Percentiles rank a stretch among this genome's conserved stretches.
Evolutionary conservation across 805 yeast genomes (phyloP).

Genomic region (Candida verbasci): DNA sequence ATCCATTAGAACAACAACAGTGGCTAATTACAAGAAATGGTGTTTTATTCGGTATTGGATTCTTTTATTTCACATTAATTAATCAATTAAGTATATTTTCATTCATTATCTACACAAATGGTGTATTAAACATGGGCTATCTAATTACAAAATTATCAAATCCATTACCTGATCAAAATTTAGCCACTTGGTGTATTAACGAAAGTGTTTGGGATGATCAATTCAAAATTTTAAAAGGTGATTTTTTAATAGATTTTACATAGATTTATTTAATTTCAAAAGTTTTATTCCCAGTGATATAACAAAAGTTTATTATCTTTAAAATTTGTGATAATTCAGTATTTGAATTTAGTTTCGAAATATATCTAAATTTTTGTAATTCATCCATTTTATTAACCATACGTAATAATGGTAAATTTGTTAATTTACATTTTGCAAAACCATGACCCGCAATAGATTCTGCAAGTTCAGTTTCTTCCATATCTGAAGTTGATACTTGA

Average conservation of each 20-base stretch:
- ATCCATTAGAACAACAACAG: conserved; percentile 34
- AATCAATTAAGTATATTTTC: conserved; percentile 41
- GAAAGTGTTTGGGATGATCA: conserved; percentile 29
- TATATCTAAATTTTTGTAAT: conserved; percentile 24
- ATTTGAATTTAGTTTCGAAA: conserved; percentile 8
- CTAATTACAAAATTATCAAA: conserved; percentile 51
- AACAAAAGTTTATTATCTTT: conserved; percentile 27
- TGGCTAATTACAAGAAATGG: conserved; percentile 56
- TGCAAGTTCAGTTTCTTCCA: conserved; percentile 13
- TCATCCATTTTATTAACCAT: conserved; percentile 31
- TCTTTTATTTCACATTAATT: conserved; percentile 41
- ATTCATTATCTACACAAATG: conserved; percentile 46
- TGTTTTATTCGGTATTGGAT: conserved; percentile 51
- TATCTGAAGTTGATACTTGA: conserved; percentile 12
- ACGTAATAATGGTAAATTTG: conserved; percentile 33
- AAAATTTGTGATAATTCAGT: conserved; percentile 13
- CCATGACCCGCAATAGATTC: conserved; percentile 28
- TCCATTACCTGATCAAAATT: conserved; percentile 23
- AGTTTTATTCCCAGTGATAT: conserved; percentile 33
- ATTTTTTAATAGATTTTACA: not conserved
- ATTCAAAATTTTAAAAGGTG: conserved; percentile 1
- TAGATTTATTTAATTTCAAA: conserved; percentile 14
- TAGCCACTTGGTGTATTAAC: conserved; percentile 27
- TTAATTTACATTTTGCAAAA: conserved; percentile 36
- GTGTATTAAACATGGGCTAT: conserved; percentile 51